Percentiles rank a stretch among this genome's conserved stretches.
These are phyloP conservation scores for Penicillium angulare DNA, from an alignment of 495 filamentous ascomycete genomes.

Conservation along the genomic window DNA sequence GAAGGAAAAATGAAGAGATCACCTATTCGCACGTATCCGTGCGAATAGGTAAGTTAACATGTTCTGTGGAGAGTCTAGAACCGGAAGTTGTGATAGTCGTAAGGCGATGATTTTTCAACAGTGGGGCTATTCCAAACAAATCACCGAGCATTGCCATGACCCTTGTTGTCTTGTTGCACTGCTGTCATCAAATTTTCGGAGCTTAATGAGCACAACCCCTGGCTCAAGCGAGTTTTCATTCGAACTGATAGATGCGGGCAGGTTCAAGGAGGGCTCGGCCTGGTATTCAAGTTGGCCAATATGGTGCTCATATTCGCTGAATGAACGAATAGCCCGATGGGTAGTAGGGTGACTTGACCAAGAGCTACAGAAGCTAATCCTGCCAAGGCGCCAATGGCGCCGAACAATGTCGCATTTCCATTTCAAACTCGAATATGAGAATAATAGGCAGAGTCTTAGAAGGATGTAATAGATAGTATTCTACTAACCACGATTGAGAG, in stretches of 20 bases:
- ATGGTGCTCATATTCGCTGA: neutral
- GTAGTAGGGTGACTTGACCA: neutral
- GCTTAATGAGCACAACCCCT: neutral
- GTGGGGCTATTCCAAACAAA: neutral
- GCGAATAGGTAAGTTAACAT: neutral
- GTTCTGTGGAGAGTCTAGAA: neutral
- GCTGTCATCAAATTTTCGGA: neutral
- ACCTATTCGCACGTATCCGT: neutral
- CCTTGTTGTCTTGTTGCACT: neutral
- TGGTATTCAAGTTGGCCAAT: neutral
- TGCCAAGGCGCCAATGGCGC: neutral
- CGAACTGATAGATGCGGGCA: neutral
- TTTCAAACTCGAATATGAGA: too few relatives aligned
- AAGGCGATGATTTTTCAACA: neutral
- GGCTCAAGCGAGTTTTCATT: neutral
- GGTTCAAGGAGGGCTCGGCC: neutral
- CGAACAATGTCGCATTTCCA: neutral
- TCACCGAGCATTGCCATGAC: neutral
- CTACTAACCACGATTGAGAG: too few relatives aligned
- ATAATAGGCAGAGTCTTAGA: too few relatives aligned
- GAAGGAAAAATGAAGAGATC: neutral
- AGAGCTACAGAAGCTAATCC: neutral
- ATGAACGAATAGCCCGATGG: neutral
- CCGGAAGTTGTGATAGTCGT: neutral
- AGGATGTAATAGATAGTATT: too few relatives aligned